Evolutionary conservation across 345 rosid genomes (phyloP).

Genomic region (Brassica carinata): DNA sequence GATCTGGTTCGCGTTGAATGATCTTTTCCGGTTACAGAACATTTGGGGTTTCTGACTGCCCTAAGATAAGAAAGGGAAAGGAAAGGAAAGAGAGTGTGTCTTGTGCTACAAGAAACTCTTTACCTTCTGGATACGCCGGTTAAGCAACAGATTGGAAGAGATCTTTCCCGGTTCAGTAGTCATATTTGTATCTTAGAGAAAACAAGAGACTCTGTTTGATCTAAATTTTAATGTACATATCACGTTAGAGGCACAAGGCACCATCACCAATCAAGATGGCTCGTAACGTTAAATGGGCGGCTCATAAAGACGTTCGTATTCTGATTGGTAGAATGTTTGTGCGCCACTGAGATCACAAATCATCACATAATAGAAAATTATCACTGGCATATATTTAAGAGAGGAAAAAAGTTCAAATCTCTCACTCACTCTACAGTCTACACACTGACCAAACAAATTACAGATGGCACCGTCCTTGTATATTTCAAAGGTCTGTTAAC

Average conservation of each 20-base stretch:
- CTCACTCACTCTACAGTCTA: neutral
- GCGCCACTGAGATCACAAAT: no score
- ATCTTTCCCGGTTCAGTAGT: slow-evolving; percentile 23
- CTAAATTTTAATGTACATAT: slow-evolving; percentile 34
- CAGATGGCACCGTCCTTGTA: slow-evolving; percentile 41
- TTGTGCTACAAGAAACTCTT: slow-evolving; percentile 20
- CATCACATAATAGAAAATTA: no score
- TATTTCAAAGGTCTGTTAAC: neutral
- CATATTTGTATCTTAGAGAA: slow-evolving; percentile 22
- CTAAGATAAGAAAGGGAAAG: neutral
- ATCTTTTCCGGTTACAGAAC: slow-evolving; percentile 11
- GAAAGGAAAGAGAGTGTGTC: neutral
- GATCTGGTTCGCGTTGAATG: slow-evolving; percentile 66
- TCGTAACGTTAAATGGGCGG: neutral
- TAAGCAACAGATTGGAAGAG: neutral
- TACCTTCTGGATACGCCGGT: slow-evolving; percentile 12
- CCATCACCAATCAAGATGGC: neutral
- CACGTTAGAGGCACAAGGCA: slow-evolving; percentile 1
- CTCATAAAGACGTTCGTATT: neutral
- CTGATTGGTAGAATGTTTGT: neutral
- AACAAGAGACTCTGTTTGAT: slow-evolving; percentile 21
- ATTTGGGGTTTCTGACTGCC: neutral
- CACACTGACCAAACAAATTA: slow-evolving; percentile 38
- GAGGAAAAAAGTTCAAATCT: neutral
- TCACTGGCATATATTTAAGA: neutral